phyloP scores from a whole-genome alignment of 202 grass and related monocot species.

The Brachypodium distachyon region DNA sequence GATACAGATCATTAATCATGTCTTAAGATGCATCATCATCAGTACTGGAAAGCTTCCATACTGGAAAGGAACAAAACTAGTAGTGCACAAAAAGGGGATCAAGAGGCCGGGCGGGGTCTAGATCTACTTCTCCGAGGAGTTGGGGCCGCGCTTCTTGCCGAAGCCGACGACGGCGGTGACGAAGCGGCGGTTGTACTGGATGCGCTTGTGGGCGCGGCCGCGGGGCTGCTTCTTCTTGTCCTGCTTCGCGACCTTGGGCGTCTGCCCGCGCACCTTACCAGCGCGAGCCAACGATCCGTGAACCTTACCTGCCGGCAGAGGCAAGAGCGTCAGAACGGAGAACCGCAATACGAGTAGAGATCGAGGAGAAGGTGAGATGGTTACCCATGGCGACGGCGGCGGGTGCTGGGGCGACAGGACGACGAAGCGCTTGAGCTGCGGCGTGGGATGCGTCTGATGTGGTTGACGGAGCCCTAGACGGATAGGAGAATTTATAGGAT shows the following conservation, averaged over 20 bases:
- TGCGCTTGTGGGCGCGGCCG: slow-evolving; percentile 63
- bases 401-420: neutral
- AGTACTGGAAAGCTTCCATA: neutral
- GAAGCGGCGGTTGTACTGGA: slow-evolving; percentile 86
- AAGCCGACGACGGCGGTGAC: slow-evolving; percentile 80
- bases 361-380: neutral
- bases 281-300: slow-evolving; percentile 69
- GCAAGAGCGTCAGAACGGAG: neutral
- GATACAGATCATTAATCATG: neutral
- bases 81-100: neutral
- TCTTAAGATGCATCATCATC: neutral
- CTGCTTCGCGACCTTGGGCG: slow-evolving; percentile 81
- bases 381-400: slow-evolving; percentile 40
- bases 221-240: slow-evolving; percentile 89
- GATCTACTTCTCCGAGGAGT: slow-evolving; percentile 82
- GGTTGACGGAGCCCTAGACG: neutral
- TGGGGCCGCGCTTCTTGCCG: slow-evolving; percentile 83
- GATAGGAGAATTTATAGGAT: slow-evolving; percentile 19
- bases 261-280: slow-evolving; percentile 72
- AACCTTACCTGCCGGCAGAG: slow-evolving; percentile 43
- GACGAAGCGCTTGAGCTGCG: neutral
- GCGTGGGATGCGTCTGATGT: neutral
- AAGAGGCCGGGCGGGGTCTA: neutral
- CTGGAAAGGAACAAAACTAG: neutral
- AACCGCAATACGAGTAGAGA: neutral